Conservation (phyloP, 2,329 filamentous ascomycete species). For the Fonsecaea multimorphosa region DNA sequence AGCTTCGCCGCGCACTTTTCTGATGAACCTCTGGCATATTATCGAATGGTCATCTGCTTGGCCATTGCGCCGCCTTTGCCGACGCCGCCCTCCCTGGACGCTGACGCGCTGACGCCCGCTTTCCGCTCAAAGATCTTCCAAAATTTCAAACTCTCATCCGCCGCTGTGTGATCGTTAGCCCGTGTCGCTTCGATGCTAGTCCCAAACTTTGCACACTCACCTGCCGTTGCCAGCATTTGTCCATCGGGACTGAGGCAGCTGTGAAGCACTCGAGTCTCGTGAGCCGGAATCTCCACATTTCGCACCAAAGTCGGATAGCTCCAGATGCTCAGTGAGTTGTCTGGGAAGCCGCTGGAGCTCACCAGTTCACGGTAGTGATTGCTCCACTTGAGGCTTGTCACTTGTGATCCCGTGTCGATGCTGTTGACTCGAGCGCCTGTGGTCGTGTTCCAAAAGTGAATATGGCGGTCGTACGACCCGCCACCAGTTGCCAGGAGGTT, state of each 20-base stretch:
- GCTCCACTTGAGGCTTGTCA: conserved; percentile 95
- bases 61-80: conserved; percentile 82
- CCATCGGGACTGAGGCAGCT: conserved; percentile 96
- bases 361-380: conserved; percentile 97
- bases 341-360: conserved; percentile 96
- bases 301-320: conserved; percentile 96
- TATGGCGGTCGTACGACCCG: conserved; percentile 94
- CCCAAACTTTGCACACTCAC: conserved; percentile 52
- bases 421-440: conserved; percentile 97
- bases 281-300: conserved; percentile 96
- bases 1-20: neutral
- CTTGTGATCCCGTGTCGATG: conserved; percentile 97
- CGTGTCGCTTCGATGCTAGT: neutral
- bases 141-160: conserved; percentile 98
- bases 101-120: conserved; percentile 71
- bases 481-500: conserved; percentile 96
- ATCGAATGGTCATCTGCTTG: conserved; percentile 95
- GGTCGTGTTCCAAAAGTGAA: conserved; percentile 99
- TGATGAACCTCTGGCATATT: too few relatives aligned
- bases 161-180: conserved; percentile 60
- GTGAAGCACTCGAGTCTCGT: conserved; percentile 95
- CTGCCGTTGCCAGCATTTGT: conserved; percentile 95
- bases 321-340: conserved; percentile 99
- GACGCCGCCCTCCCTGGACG: conserved; percentile 68
- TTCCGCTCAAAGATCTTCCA: conserved; percentile 99